A percentile compares a stretch with the other conserved stretches of the same genome.
These are phyloP conservation scores for Annulohypoxylon maeteangense DNA, from an alignment of 495 filamentous ascomycete genomes.

Conservation along the genomic window DNA sequence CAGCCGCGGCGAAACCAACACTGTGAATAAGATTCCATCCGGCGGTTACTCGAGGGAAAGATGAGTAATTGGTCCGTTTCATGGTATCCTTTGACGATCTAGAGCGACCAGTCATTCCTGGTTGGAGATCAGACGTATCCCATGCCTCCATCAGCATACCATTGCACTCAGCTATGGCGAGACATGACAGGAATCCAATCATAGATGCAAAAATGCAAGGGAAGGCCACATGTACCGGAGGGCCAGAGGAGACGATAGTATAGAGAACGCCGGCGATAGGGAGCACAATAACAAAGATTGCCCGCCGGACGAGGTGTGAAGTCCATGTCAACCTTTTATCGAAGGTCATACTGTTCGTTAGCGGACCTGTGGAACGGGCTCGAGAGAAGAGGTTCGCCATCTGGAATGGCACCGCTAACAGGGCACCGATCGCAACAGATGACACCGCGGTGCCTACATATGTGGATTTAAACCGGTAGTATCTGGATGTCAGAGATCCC, in stretches of 20 bases:
- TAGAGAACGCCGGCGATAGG: conserved; percentile 73
- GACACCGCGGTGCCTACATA: conserved; percentile 71
- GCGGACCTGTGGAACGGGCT: conserved; percentile 62
- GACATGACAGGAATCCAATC: conserved; percentile 73
- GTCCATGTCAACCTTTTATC: conserved; percentile 69
- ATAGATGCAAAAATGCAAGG: conserved; percentile 74
- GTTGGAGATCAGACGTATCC: conserved; percentile 76
- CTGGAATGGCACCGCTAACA: conserved; percentile 75
- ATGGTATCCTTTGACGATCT: conserved; percentile 55
- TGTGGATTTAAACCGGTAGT: conserved; percentile 69
- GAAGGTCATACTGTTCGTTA: conserved; percentile 69
- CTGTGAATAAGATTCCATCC: conserved; percentile 76
- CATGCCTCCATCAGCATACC: conserved; percentile 83
- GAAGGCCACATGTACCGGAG: conserved; percentile 64
- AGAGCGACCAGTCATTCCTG: conserved; percentile 67
- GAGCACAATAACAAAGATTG: conserved; percentile 71
- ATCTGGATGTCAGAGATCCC: conserved; percentile 70
- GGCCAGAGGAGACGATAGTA: conserved; percentile 69
- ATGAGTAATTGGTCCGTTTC: conserved; percentile 70
- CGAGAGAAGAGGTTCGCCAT: conserved; percentile 74
- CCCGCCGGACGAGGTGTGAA: conserved; percentile 72
- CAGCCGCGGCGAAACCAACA: conserved; percentile 71
- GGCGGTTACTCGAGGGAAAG: conserved; percentile 74
- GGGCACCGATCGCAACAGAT: conserved; percentile 71
- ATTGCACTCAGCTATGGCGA: conserved; percentile 79